Percentiles rank a stretch among this genome's conserved stretches.
Evolutionary conservation across 2,329 filamentous ascomycete genomes (phyloP).

Genomic region (Fusarium lyarnte): DNA sequence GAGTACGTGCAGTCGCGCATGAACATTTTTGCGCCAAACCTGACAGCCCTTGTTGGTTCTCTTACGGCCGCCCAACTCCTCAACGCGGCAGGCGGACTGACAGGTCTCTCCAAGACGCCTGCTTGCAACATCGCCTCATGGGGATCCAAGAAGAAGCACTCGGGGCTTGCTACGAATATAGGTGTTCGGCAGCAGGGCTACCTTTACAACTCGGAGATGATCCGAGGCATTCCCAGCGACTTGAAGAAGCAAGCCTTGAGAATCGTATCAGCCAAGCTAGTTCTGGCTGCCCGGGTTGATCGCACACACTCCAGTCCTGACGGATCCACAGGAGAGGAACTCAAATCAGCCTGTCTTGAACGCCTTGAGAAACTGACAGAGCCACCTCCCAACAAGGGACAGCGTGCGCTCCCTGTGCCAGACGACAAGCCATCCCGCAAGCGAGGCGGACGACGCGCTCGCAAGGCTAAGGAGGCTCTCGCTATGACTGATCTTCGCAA

Average conservation of each 20-base stretch:
- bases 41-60: conserved; percentile 90
- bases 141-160: conserved; percentile 86
- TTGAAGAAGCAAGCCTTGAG: conserved; percentile 94
- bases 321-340: conserved; percentile 82
- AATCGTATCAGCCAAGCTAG: conserved; percentile 91
- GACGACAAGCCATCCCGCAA: conserved; percentile 96
- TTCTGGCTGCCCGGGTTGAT: conserved; percentile 92
- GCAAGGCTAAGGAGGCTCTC: conserved; percentile 95
- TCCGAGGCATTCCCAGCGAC: conserved; percentile 84
- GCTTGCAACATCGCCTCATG: conserved; percentile 92
- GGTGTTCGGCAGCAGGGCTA: conserved; percentile 92
- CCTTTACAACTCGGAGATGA: conserved; percentile 90
- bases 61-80: conserved; percentile 96
- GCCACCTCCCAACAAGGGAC: conserved; percentile 87
- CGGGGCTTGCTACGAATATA: conserved; percentile 91
- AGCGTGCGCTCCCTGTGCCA: conserved; percentile 86
- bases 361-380: conserved; percentile 93
- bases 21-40: conserved; percentile 93
- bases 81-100: conserved; percentile 89
- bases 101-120: conserved; percentile 88
- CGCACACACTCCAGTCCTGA: conserved; percentile 83
- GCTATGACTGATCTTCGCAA: conserved; percentile 98
- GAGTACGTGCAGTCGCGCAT: conserved; percentile 97
- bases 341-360: conserved; percentile 84
- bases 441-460: conserved; percentile 85